Evolutionary conservation across 2,329 filamentous ascomycete species (phyloP).

Genomic region (Neophaeococcomyces aloes): DNA sequence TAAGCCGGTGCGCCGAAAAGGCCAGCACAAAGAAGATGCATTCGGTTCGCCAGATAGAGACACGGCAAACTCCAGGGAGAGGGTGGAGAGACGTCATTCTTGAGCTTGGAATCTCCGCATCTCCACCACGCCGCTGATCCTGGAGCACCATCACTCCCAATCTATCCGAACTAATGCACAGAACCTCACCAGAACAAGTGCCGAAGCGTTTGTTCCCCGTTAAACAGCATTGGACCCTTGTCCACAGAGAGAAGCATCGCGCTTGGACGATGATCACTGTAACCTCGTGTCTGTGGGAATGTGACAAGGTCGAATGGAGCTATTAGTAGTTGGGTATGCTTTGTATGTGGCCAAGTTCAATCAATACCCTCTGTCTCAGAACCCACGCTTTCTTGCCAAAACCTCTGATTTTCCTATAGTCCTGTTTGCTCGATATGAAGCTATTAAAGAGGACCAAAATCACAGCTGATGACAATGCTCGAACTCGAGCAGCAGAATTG

Average conservation of each 20-base stretch:
- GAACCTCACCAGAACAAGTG: no score
- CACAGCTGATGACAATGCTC: slow-evolving; percentile 3
- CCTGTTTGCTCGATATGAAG: slow-evolving; percentile 1
- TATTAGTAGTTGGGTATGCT: background rate
- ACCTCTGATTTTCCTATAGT: background rate
- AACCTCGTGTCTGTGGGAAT: background rate
- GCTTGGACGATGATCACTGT: background rate
- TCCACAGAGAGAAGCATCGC: no score
- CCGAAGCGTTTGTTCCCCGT: no score
- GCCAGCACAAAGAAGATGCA: no score
- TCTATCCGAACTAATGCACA: no score
- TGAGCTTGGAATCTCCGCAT: no score
- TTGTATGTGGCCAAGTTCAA: background rate
- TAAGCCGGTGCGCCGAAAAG: no score
- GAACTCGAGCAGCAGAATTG: slow-evolving; percentile 26
- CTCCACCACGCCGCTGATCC: background rate
- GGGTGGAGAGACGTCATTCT: no score
- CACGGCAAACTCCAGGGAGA: no score
- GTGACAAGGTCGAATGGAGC: background rate
- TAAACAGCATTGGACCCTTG: no score
- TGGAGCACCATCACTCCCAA: background rate
- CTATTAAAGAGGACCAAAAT: slow-evolving; percentile 2
- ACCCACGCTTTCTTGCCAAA: background rate
- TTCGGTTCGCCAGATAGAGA: no score
- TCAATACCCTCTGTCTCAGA: background rate